Evolutionary conservation across 805 yeast species (phyloP), one percentile per base, ranked within the genome.

Genomic region (Sungouiozyma intestinalis): DNA sequence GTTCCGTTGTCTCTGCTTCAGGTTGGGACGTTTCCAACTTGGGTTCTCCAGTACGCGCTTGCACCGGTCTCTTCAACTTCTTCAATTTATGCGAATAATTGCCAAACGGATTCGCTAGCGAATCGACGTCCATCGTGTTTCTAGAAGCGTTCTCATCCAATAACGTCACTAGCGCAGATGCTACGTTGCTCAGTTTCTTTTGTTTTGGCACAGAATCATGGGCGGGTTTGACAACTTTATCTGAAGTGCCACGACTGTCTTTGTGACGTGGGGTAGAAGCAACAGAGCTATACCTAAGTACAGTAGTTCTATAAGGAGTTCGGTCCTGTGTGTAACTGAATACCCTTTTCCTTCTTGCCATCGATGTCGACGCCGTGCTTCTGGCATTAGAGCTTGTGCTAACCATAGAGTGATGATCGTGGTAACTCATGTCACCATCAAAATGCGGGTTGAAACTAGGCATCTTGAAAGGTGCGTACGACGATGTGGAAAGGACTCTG

Each of bases 131-230:
- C 36, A n/a, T 14, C 11, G 3, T 33, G 14, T 16, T 39, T 39
- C 7, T 33, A 3, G 41, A n/a, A 8, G 51, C 55, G 6, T 52
- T 50, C n/a, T 51, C 53, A 29, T 65, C 68, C n/a, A 72, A 50
- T 35, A 71, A 56, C 3, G 76, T 70, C 35, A 73, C 53, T 38
- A 74, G 57, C 1, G 77, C 69, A 40, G 72, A 61, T 1, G 79
- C 79, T 0, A 78, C 68, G 31, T 63, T 66, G 46, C 75, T 71
- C 41, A 69, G 42, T 44, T 61, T 63, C 19, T 31, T 35, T 3
- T 14, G 45, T 33, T 18, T 47, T 15, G 17, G 32, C 9, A 24
- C 29, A 24, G 29, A 7, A 13, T 19, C 24, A 21, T 18, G 15
- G 16, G 16, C 40, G 39, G 35, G 24, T 49, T 43, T 38, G 20